Base-by-base conservation (phyloP, 2,329 filamentous ascomycete species). In the Penicillium sp. region DNA sequence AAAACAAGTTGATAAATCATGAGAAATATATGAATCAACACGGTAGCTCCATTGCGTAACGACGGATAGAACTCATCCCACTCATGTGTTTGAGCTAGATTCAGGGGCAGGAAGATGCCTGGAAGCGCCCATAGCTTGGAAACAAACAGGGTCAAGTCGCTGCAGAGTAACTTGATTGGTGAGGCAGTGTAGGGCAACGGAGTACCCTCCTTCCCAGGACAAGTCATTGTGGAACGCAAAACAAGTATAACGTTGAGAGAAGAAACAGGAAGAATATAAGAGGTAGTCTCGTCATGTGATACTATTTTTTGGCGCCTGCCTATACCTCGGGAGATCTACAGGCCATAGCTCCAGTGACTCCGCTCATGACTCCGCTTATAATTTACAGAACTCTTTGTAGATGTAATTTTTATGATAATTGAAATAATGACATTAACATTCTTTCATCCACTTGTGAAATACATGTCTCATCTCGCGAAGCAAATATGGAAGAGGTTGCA, bases 41-140 rank as follows among this genome's bases (percentile, higher is more conserved):
- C 69, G 55, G 80, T 82, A 61, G 78, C 80, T 0, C 85, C 33
- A 61, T 91, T 91, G 41, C 73, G 69, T 14, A 65, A 56, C 0
- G 82, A 86, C 1, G 80, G 79, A 56, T 85, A 82, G 17, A 91
- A 75, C 73, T 92, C 89, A 63, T 87, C 85, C 44, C 88, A 78
- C 63, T 57, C 40, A 14, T 76, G 82, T 1, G 82, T 83, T 40
- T 77, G 76, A 51, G 75, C 75, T 1, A 85, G 80, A 14, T 68
- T 70, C 8, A 86, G 42, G 0, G 88, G 88, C 61, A 81, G 76
- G n/a, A 89, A 52, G 35, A 89, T 75, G 68, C 82, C 84, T 2
- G 85, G 85, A 19, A 88, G 67, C 4, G 70, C 66, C 55, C 63
- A 64, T 17, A 67, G 58, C 41, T 71, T 66, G 4, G 56, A 60